Percentiles rank a stretch among this genome's conserved stretches.
Evolutionary conservation across 73 alveolate species (phyloP).

Genomic region (Paramecium sexaurelia): DNA sequence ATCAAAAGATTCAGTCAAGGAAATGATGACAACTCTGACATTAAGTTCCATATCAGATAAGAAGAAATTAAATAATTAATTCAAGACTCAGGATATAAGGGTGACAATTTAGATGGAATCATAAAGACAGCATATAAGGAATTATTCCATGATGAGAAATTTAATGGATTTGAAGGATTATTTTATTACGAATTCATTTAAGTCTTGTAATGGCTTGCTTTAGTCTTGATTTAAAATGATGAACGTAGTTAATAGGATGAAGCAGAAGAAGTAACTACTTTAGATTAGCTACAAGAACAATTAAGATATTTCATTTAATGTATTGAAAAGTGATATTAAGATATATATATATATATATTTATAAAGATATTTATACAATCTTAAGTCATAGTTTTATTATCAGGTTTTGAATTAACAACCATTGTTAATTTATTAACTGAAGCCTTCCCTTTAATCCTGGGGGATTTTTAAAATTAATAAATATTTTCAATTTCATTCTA

Average conservation of each 20-base stretch:
- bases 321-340: conserved; percentile 28
- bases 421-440: too few species aligned
- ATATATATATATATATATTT: neutral
- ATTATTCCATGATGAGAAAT: conserved; percentile 55
- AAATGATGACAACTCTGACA: conserved; percentile 11
- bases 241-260: conserved; percentile 36
- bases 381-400: too few species aligned
- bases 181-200: conserved; percentile 61
- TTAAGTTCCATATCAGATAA: conserved; percentile 49
- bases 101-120: conserved; percentile 64
- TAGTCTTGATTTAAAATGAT: conserved; percentile 45
- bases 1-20: conserved; percentile 37
- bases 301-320: conserved; percentile 21
- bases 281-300: neutral
- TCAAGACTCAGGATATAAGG: conserved; percentile 64
- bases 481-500: too few species aligned
- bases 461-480: too few species aligned
- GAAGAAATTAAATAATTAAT: conserved; percentile 64
- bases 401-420: too few species aligned
- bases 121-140: conserved; percentile 58
- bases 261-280: conserved; percentile 40
- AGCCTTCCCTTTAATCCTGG: too few species aligned
- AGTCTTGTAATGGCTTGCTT: conserved; percentile 67
- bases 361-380: too few species aligned
- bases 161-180: conserved; percentile 66